These are phyloP conservation scores for Clathrus columnatus DNA, from an alignment of 768 basidiomycete genomes.

Conservation along the genomic window DNA sequence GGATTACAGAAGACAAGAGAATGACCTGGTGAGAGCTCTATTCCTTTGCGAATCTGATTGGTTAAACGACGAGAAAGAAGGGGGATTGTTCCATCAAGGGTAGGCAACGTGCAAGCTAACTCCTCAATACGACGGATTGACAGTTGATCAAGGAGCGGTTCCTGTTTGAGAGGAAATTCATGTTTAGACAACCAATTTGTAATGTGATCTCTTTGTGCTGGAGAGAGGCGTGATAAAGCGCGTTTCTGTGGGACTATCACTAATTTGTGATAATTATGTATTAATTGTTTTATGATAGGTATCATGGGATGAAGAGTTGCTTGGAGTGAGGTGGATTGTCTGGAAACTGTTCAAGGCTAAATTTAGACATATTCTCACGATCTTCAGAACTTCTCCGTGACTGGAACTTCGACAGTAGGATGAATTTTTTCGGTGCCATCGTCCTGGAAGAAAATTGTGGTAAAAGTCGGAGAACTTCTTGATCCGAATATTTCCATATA, in stretches of 20 bases:
- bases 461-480: no score
- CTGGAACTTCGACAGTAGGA: no score
- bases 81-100: not conserved
- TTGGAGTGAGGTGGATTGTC: no score
- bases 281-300: no score
- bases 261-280: no score
- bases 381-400: no score
- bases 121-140: not conserved
- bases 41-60: not conserved
- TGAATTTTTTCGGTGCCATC: no score
- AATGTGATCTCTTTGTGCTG: not conserved
- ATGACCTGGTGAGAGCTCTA: constrained; percentile 33
- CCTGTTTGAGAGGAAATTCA: not conserved
- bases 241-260: not conserved
- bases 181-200: constrained; percentile 2
- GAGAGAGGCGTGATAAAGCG: constrained; percentile 1
- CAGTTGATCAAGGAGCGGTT: not conserved
- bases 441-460: no score
- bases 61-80: not conserved
- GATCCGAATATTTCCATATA: no score
- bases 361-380: no score
- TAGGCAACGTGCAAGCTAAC: constrained; percentile 3
- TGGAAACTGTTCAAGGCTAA: no score
- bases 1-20: constrained; percentile 71
- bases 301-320: no score